phyloP scores from a whole-genome alignment of 139 green algal species.

The Nannochloris sp. region DNA sequence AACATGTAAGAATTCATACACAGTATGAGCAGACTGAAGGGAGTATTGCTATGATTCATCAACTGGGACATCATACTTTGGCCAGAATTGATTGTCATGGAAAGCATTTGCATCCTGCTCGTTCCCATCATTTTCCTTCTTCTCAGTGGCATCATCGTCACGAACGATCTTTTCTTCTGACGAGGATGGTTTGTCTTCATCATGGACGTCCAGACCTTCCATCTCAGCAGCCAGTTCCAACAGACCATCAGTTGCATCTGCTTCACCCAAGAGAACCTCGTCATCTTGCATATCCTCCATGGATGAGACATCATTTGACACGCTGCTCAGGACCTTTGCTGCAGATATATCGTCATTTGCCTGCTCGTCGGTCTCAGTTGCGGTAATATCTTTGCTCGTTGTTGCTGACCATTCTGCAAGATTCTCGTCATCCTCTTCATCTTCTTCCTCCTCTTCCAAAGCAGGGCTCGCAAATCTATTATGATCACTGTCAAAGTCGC shows the following conservation, averaged over 20 bases:
- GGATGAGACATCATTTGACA: not conserved
- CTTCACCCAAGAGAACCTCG: slow-evolving; percentile 17
- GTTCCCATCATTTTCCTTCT: slow-evolving; percentile 1
- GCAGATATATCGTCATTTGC: not conserved
- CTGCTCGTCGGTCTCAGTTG: not conserved
- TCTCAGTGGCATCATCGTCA: not conserved
- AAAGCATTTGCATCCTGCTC: not conserved
- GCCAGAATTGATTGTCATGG: not conserved
- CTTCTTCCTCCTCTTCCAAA: no score
- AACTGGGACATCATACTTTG: slow-evolving; percentile 3
- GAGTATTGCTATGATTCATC: not conserved
- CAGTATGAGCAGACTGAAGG: not conserved
- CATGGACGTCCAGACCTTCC: not conserved
- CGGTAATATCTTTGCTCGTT: not conserved
- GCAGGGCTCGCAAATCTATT: no score
- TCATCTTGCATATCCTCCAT: slow-evolving; percentile 22
- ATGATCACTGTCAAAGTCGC: no score
- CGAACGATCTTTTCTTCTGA: not conserved
- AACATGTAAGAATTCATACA: not conserved
- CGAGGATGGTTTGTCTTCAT: not conserved
- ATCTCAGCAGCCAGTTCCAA: slow-evolving; percentile 2
- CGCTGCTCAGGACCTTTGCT: not conserved
- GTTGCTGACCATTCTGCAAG: not conserved
- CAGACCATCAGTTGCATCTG: slow-evolving; percentile 17
- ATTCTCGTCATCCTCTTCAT: not conserved